These are phyloP conservation scores for Mixia osmundae DNA, from an alignment of 1,284 basidiomycete species.

Conservation along the genomic window DNA sequence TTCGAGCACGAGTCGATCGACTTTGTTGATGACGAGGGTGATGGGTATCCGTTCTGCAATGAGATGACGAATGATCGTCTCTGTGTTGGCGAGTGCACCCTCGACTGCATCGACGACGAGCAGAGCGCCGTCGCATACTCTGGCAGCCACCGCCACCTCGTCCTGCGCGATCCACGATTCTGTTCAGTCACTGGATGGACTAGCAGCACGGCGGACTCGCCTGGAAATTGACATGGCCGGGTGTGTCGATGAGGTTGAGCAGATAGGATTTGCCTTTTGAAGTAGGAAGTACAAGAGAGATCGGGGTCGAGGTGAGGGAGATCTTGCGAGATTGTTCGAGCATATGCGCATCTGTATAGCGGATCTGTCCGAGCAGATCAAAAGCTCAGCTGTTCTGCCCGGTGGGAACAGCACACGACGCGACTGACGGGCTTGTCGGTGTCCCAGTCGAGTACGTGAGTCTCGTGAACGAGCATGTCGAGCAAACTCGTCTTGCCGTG, in stretches of 20 bases:
- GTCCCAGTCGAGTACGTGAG: constrained; percentile 83
- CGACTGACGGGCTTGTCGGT: constrained; percentile 52
- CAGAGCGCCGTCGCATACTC: constrained; percentile 78
- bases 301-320: constrained; percentile 88
- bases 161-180: constrained; percentile 27
- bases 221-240: constrained; percentile 92
- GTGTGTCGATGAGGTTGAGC: constrained; percentile 85
- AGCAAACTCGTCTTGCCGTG: constrained; percentile 92
- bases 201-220: background rate
- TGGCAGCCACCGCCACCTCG: constrained; percentile 69
- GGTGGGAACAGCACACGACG: background rate
- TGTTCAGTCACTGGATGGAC: background rate
- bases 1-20: constrained; percentile 89
- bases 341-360: constrained; percentile 88
- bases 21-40: constrained; percentile 88
- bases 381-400: too few relatives aligned
- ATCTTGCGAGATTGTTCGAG: constrained; percentile 71
- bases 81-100: constrained; percentile 80
- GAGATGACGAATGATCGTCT: constrained; percentile 62
- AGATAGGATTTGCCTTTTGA: constrained; percentile 81
- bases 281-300: constrained; percentile 73
- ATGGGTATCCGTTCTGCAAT: constrained; percentile 73
- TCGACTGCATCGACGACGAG: constrained; percentile 90
- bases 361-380: constrained; percentile 30
- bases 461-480: constrained; percentile 94